Base-by-base conservation (phyloP, 2,329 filamentous ascomycete species). In the Colletotrichum tropicale region DNA sequence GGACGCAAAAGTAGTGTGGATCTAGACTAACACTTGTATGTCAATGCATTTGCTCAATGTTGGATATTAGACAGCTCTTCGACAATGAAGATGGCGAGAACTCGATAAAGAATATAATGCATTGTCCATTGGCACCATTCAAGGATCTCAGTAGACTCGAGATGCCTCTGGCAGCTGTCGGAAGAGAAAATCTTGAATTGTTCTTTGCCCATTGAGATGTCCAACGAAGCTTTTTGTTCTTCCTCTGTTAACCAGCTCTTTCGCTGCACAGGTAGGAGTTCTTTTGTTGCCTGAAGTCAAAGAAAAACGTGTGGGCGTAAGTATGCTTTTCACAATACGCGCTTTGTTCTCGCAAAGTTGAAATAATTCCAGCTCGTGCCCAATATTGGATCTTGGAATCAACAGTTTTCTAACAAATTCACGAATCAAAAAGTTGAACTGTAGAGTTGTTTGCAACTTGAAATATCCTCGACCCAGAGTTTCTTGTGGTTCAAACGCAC, bases 311-410 rank as follows among this genome's bases (percentile, higher is more conserved):
- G 3, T n/a, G 13, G 9, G n/a, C 32, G 3, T n/a, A 16, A 34
- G n/a, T 0, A n/a, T 10, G 6, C 0, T 61, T 21, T 6, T 1
- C 2, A 61, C 7, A 16, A 16, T 5, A 61, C n/a, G 12, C n/a
- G n/a, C 58, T 61, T 61, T 61, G 58, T 61, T 61, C 7, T 1
- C 13, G 9, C 5, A 5, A 61, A n/a, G 18, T 30, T 61, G 28
- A 61, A 36, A 61, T 61, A 61, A 6, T 30, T 15, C 16, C 10
- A 30, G 6, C 26, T 5, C 24, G 7, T 9, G n/a, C n/a, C 43
- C 43, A 13, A 21, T 48, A 4, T 48, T 5, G 6, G n/a, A 48
- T 21, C n/a, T 48, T 5, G n/a, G 5, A 2, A 21, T 48, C 4
- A n/a, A 13, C 10, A 21, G 10, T 21, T 48, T 48, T 21, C 18